These are phyloP conservation scores for Shiraia sp. DNA, from an alignment of 2,329 filamentous ascomycete species.

Conservation along the genomic window DNA sequence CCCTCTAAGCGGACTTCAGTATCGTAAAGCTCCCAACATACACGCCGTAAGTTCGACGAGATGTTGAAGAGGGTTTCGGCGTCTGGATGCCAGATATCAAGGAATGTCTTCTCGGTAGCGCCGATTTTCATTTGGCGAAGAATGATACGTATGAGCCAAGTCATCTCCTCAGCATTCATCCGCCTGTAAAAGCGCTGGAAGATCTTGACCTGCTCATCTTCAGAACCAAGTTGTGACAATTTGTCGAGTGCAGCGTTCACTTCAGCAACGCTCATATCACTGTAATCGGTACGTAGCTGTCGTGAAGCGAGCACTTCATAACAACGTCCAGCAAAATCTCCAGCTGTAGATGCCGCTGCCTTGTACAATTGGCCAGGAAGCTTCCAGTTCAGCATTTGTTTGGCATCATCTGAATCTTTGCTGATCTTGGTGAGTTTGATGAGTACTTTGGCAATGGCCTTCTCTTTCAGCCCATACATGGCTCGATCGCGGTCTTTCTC, in stretches of 20 bases:
- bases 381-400: constrained; percentile 89
- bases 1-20: constrained; percentile 72
- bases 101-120: constrained; percentile 85
- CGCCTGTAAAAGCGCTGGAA: constrained; percentile 81
- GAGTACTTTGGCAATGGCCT: constrained; percentile 84
- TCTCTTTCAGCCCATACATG: constrained; percentile 94
- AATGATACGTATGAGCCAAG: constrained; percentile 94
- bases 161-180: constrained; percentile 92
- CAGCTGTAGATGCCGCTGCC: constrained; percentile 62
- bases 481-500: constrained; percentile 90
- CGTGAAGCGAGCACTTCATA: constrained; percentile 85
- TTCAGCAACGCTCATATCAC: constrained; percentile 82
- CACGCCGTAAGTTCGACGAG: constrained; percentile 83
- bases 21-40: constrained; percentile 92
- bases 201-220: constrained; percentile 82
- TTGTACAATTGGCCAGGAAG: constrained; percentile 66
- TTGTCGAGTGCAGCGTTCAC: constrained; percentile 85
- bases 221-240: constrained; percentile 73
- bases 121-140: constrained; percentile 76
- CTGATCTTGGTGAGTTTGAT: constrained; percentile 92
- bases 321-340: constrained; percentile 90
- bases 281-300: constrained; percentile 72
- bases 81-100: constrained; percentile 66
- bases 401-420: constrained; percentile 85
- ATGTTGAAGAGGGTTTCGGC: constrained; percentile 73